Evolutionary conservation across 2,329 filamentous ascomycete genomes (phyloP).

Genomic region (Colletotrichum plurivorum): DNA sequence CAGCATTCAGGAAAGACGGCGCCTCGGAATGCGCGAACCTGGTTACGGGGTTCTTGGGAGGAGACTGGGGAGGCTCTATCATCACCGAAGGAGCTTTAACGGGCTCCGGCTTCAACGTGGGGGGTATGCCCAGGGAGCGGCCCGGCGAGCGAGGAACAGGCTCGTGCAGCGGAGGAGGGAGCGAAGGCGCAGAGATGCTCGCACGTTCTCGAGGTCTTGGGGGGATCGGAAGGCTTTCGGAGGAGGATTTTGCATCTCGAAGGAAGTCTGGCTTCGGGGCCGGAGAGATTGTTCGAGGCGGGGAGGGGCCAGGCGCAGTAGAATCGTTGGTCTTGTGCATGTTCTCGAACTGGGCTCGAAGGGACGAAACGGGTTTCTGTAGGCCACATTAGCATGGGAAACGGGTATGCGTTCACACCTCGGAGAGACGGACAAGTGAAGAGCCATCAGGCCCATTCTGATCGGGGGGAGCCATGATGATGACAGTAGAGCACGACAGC

Average conservation of each 20-base stretch:
- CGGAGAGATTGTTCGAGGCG: slow-evolving; percentile 52
- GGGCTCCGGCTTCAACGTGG: slow-evolving; percentile 61
- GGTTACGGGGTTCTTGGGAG: slow-evolving; percentile 65
- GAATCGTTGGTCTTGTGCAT: slow-evolving; percentile 68
- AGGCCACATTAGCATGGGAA: slow-evolving; percentile 44
- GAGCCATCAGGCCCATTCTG: slow-evolving; percentile 80
- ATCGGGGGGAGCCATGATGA: slow-evolving; percentile 59
- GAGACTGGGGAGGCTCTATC: slow-evolving; percentile 79
- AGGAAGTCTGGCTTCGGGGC: slow-evolving; percentile 59
- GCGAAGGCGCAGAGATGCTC: slow-evolving; percentile 41
- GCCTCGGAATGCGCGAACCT: slow-evolving; percentile 56
- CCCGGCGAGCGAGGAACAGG: slow-evolving; percentile 43
- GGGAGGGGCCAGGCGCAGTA: slow-evolving; percentile 45
- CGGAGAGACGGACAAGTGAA: slow-evolving; percentile 73
- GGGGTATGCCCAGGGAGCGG: slow-evolving; percentile 59
- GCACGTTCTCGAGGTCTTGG: slow-evolving; percentile 44
- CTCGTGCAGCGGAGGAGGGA: slow-evolving; percentile 41
- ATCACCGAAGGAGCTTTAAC: slow-evolving; percentile 73
- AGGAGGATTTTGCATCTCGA: slow-evolving; percentile 56
- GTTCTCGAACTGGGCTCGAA: slow-evolving; percentile 86
- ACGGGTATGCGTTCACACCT: not conserved
- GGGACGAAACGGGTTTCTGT: slow-evolving; percentile 85
- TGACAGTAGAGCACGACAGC: slow-evolving; percentile 43
- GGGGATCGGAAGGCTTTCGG: slow-evolving; percentile 52
- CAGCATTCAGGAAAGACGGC: slow-evolving; percentile 63